Base-by-base conservation (phyloP, 495 filamentous ascomycete species). In the Hyaloscypha bicolor region DNA sequence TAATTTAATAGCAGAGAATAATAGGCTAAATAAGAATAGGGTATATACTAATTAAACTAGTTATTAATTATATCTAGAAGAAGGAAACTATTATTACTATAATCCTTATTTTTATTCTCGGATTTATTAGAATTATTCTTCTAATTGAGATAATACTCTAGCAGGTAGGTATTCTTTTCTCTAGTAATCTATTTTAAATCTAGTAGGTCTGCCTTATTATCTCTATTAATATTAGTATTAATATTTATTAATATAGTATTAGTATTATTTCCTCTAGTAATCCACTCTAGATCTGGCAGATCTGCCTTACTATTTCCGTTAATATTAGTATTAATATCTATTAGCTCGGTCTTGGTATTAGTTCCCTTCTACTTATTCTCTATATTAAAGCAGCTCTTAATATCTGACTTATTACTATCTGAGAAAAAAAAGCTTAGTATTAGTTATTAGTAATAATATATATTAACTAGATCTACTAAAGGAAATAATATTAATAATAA, bases 91-190 rank as follows among this genome's bases (percentile, higher is more conserved):
- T 2, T 25, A 25, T 25, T 2, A 2, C 25, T 25, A 25, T 25
- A 25, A 2, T 25, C 2, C 25, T 25, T 25, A 25, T 25, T 2
- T 2, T 25, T 25, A 25, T 25, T 2, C 25, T 25, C 25, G 25
- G 2, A 25, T 25, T 25, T 2, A 25, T 25, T 25, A 25, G 25
- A 25, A 2, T 25, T 25, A 25, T 25, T 25, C 25, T 25, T 2
- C 2, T 25, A 25, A 25, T 25, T 25, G 2, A 25, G 25, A 2
- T 25, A 25, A 25, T 25, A 25, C 25, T 79, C 71, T 52, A 71
- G 73, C 37, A 70, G 62, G 60, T 78, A 66, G 63, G 74, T 66
- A 60, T 78, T 77, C 32, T 76, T 71, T 16, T 64, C 52, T 55
- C 25, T 19, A 66, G 22, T 55, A 55, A 60, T 2, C 55, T 48